These are phyloP conservation scores for Sphagnum tenellum DNA, from an alignment of 225 moss, liverwort and hornwort species.

Conservation along the genomic window DNA sequence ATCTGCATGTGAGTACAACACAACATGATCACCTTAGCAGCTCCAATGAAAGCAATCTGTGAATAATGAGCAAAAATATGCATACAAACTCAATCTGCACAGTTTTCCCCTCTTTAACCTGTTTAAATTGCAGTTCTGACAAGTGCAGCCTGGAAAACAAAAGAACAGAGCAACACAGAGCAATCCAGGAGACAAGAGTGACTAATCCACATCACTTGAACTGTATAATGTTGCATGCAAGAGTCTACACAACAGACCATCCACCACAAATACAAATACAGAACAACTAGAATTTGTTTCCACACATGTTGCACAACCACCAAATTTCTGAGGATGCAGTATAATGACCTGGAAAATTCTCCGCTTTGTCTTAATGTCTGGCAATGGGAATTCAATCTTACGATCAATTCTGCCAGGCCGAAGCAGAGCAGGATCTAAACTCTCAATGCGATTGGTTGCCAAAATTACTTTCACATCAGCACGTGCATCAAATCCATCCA, in stretches of 20 bases:
- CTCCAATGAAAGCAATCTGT: conserved; percentile 27
- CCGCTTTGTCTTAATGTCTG: conserved; percentile 81
- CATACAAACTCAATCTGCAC: background rate
- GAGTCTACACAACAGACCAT: background rate
- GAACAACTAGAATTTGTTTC: background rate
- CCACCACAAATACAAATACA: background rate
- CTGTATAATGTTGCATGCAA: conserved; percentile 23
- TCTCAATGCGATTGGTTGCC: conserved; percentile 97
- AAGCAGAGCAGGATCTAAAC: conserved; percentile 88
- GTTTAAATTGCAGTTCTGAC: no score
- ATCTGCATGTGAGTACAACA: conserved; percentile 40
- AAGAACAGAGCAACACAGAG: no score
- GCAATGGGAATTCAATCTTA: conserved; percentile 97
- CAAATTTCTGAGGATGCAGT: background rate
- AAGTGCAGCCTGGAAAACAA: no score
- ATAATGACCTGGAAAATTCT: conserved; percentile 82
- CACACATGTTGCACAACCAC: no score
- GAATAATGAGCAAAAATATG: background rate
- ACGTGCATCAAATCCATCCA: conserved; percentile 93
- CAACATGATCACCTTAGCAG: background rate
- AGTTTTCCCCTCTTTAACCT: no score
- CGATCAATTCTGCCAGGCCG: conserved; percentile 97
- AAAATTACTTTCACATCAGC: conserved; percentile 96
- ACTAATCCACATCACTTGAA: conserved; percentile 11
- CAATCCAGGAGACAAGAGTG: no score